Evolutionary conservation across 2,329 filamentous ascomycete genomes (phyloP).

Genomic region (Diaporthe sp.): DNA sequence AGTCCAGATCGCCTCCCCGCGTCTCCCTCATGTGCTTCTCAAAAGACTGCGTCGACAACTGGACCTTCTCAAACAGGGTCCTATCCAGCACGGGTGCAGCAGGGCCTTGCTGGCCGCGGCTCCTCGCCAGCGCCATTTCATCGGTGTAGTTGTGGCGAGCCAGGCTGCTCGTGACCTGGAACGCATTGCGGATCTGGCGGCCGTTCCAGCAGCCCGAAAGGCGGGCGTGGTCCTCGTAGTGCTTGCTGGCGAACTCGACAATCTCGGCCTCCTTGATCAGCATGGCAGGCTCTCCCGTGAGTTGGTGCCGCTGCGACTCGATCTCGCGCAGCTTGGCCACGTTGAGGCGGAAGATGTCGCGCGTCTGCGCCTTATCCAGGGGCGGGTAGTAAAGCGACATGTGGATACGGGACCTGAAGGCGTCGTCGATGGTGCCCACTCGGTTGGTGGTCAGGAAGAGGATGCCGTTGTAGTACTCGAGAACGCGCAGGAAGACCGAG

Average conservation of each 20-base stretch:
- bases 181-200: slow-evolving; percentile 52
- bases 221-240: slow-evolving; percentile 18
- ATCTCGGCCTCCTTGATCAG: slow-evolving; percentile 29
- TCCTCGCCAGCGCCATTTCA: slow-evolving; percentile 42
- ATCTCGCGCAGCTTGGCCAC: slow-evolving; percentile 25
- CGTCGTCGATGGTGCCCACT: slow-evolving; percentile 46
- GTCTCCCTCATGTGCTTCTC: slow-evolving; percentile 56
- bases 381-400: slow-evolving; percentile 49
- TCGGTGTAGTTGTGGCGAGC: slow-evolving; percentile 10
- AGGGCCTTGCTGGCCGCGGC: slow-evolving; percentile 50
- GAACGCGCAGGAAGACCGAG: slow-evolving; percentile 43
- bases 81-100: slow-evolving; percentile 53
- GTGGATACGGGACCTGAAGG: slow-evolving; percentile 46
- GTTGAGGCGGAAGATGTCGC: slow-evolving; percentile 39
- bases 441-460: slow-evolving; percentile 54
- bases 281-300: slow-evolving; percentile 39
- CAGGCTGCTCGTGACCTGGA: slow-evolving; percentile 47
- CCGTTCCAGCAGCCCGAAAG: slow-evolving; percentile 47
- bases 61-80: slow-evolving; percentile 55
- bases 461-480: slow-evolving; percentile 50
- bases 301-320: slow-evolving; percentile 16
- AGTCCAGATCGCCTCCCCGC: slow-evolving; percentile 11
- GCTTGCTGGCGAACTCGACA: slow-evolving; percentile 18
- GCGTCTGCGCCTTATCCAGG: slow-evolving; percentile 32
- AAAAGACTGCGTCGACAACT: slow-evolving; percentile 58